phyloP scores from a whole-genome alignment of 176 grass and related monocot genomes.

The Ensete glaucum region DNA sequence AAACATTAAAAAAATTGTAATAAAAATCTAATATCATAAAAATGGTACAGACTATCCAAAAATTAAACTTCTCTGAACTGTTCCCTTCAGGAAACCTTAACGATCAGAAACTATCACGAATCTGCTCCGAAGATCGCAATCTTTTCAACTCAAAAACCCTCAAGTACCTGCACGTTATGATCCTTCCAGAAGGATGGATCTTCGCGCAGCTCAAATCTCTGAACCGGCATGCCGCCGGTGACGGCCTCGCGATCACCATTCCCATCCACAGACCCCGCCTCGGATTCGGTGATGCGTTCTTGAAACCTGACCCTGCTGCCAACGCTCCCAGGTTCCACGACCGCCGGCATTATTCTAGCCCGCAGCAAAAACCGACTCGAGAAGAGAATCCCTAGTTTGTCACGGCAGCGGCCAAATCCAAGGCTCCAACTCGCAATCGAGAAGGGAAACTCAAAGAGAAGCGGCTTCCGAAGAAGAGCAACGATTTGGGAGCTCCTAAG shows the following conservation, averaged over 20 bases:
- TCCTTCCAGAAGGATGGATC: slow-evolving; percentile 98
- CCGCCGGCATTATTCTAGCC: background rate
- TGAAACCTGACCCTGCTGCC: slow-evolving; percentile 4
- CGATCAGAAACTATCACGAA: background rate
- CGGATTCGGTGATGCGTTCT: background rate
- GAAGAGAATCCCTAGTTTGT: background rate
- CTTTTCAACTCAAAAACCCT: background rate
- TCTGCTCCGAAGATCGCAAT: background rate
- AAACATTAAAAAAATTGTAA: too few relatives aligned
- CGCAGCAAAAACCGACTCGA: background rate
- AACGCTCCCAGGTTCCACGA: slow-evolving; percentile 13
- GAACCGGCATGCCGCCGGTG: background rate
- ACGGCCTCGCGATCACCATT: background rate
- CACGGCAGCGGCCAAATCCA: background rate
- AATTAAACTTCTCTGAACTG: background rate
- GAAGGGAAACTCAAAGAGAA: background rate
- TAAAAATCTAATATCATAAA: too few relatives aligned
- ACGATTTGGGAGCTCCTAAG: background rate
- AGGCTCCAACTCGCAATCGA: background rate
- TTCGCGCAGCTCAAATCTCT: slow-evolving; percentile 61
- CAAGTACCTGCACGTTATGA: slow-evolving; percentile 75
- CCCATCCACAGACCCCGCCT: background rate
- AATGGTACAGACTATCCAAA: background rate
- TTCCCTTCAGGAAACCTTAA: background rate
- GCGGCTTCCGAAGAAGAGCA: background rate